A percentile compares a stretch with the other conserved stretches of the same genome.
These are phyloP conservation scores for Globisporangium paroecandrum DNA, from an alignment of 352 stramenopile species.

Conservation along the genomic window DNA sequence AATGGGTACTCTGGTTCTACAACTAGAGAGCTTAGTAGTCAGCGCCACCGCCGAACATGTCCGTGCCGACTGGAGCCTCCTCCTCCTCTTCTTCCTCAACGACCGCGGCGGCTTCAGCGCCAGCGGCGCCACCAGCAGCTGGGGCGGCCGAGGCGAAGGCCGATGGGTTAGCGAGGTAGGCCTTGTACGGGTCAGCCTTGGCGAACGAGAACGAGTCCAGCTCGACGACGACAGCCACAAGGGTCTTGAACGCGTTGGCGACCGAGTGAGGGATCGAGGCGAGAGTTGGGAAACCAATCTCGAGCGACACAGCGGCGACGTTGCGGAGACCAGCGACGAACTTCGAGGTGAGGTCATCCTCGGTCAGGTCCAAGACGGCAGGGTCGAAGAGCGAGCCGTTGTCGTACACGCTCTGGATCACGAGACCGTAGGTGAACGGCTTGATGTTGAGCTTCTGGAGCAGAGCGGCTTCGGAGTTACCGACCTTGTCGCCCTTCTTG, in stretches of 20 bases:
- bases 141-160: conserved; percentile 89
- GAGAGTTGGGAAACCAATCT: conserved; percentile 95
- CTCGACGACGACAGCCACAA: conserved; percentile 95
- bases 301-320: conserved; percentile 94
- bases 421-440: conserved; percentile 99
- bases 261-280: conserved; percentile 98
- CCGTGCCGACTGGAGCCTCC: conserved; percentile 77
- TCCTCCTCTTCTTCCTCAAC: conserved; percentile 78
- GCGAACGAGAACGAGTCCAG: conserved; percentile 97
- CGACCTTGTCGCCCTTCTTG: conserved; percentile 95
- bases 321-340: conserved; percentile 93
- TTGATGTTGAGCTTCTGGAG: conserved; percentile 99
- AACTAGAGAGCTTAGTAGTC: conserved; percentile 57
- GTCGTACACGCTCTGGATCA: conserved; percentile 97
- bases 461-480: conserved; percentile 97
- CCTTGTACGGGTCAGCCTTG: conserved; percentile 97
- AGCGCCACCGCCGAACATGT: conserved; percentile 79
- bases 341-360: conserved; percentile 95
- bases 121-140: conserved; percentile 74
- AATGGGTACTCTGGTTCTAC: background rate
- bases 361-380: conserved; percentile 97
- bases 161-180: conserved; percentile 92
- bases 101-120: conserved; percentile 50
- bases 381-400: conserved; percentile 99
- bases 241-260: conserved; percentile 98